A percentile compares a stretch with the other conserved stretches of the same genome.
Conservation (phyloP, 1,284 basidiomycete species). For the Austroboletus sp. region DNA sequence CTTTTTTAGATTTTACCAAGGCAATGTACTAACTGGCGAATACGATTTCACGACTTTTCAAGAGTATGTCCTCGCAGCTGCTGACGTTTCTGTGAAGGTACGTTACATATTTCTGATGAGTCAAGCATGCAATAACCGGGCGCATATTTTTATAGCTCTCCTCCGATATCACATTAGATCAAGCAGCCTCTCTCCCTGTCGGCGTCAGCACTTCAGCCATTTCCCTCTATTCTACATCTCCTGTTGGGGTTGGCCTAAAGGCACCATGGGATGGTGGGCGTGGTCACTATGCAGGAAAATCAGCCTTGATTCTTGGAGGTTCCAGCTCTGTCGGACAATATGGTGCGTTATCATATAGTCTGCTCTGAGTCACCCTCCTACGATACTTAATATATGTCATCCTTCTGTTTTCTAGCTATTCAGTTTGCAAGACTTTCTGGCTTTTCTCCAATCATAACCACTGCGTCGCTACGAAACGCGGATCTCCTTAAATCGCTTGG, state of each 20-base stretch:
- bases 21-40: constrained; percentile 7
- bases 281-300: constrained; percentile 18
- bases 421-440: constrained; percentile 34
- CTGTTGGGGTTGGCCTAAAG: constrained; percentile 16
- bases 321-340: constrained; percentile 34
- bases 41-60: constrained; percentile 27
- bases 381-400: neutral
- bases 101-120: neutral
- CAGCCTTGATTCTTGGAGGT: constrained; percentile 35
- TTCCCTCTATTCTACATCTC: constrained; percentile 21
- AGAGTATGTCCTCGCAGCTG: constrained; percentile 29
- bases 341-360: constrained; percentile 13
- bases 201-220: constrained; percentile 14
- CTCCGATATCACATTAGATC: constrained; percentile 20
- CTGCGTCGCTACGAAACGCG: constrained; percentile 30
- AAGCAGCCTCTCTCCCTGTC: constrained; percentile 20
- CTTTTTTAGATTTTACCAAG: constrained; percentile 25
- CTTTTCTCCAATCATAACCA: constrained; percentile 29
- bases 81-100: constrained; percentile 29
- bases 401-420: constrained; percentile 24
- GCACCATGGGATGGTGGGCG: constrained; percentile 25
- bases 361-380: neutral
- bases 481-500: constrained; percentile 33
- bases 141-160: constrained; percentile 12
- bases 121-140: neutral